Conservation (phyloP, 768 basidiomycete species). For the Chalciporus chontae region DNA sequence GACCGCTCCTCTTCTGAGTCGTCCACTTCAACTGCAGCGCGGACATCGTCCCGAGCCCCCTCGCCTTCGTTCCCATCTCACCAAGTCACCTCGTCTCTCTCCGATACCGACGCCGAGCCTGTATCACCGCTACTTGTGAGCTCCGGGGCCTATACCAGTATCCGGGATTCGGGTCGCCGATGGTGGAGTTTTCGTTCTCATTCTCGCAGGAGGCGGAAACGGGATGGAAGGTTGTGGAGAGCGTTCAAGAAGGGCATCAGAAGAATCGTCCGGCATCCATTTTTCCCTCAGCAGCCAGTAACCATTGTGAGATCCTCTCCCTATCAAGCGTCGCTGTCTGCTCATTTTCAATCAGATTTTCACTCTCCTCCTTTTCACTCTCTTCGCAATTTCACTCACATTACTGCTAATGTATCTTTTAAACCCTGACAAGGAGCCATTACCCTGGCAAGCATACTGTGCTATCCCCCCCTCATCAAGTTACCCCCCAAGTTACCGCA, state of each 20-base stretch:
- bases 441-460: slow-evolving; percentile 95
- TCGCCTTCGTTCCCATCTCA: slow-evolving; percentile 50
- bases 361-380: slow-evolving; percentile 69
- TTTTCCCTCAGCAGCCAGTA: slow-evolving; percentile 76
- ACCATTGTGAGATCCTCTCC: slow-evolving; percentile 59
- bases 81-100: slow-evolving; percentile 50
- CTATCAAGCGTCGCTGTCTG: slow-evolving; percentile 4
- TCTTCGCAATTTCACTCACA: slow-evolving; percentile 81
- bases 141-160: slow-evolving; percentile 29
- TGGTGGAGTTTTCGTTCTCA: slow-evolving; percentile 51
- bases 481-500: slow-evolving; percentile 40
- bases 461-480: slow-evolving; percentile 55
- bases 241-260: slow-evolving; percentile 52
- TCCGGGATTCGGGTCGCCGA: slow-evolving; percentile 44
- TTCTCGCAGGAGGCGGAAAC: slow-evolving; percentile 49
- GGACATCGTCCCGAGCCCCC: slow-evolving; percentile 64
- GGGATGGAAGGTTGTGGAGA: slow-evolving; percentile 46
- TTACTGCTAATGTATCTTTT: slow-evolving; percentile 87
- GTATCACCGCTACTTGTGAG: slow-evolving; percentile 42
- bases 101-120: slow-evolving; percentile 63
- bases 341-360: slow-evolving; percentile 48
- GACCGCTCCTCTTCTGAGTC: slow-evolving; percentile 27
- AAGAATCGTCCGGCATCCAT: slow-evolving; percentile 61
- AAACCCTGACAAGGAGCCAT: slow-evolving; percentile 92
- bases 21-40: slow-evolving; percentile 38